Base-by-base conservation (phyloP, 139 green algal genomes). In the Microglena sp. region DNA sequence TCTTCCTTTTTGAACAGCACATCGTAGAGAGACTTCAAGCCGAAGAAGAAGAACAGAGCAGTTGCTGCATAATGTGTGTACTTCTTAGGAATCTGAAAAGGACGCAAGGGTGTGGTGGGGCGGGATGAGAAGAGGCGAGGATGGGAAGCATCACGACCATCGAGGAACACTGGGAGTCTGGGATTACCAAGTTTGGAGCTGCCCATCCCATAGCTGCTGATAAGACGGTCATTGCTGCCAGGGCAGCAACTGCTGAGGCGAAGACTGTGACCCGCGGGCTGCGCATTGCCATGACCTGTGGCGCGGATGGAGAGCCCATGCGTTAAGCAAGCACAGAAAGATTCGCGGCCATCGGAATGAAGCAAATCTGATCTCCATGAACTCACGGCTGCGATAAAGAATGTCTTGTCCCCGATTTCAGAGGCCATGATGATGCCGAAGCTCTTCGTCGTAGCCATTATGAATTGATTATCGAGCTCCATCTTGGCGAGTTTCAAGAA, bases 401-500 rank as follows among this genome's bases (percentile, higher is more conserved):
- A 98, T 0, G 92, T 98, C 69, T 98, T 97, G 78, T 98, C 93
- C 0, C 92, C 88, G 24, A 93, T 87, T 55, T 95, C 88, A 4
- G 73, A 87, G 1, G 82, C 74, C 2, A 88, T 26, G 32, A 90
- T 90, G 40, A 90, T 80, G 21, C 70, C 65, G 18, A n/a, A n/a
- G n/a, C n/a, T n/a, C n/a, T n/a, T n/a, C n/a, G n/a, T n/a, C n/a
- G n/a, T n/a, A n/a, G n/a, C n/a, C n/a, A n/a, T n/a, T n/a, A n/a
- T n/a, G n/a, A n/a, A n/a, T n/a, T n/a, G n/a, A n/a, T n/a, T n/a
- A n/a, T n/a, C n/a, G n/a, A n/a, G n/a, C n/a, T n/a, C n/a, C n/a
- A n/a, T n/a, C n/a, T n/a, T n/a, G n/a, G n/a, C n/a, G n/a, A n/a
- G n/a, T n/a, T n/a, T n/a, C n/a, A n/a, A n/a, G n/a, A n/a, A n/a